phyloP scores from a whole-genome alignment of 108 stramenopile species.

The Skeletonema potamos region DNA sequence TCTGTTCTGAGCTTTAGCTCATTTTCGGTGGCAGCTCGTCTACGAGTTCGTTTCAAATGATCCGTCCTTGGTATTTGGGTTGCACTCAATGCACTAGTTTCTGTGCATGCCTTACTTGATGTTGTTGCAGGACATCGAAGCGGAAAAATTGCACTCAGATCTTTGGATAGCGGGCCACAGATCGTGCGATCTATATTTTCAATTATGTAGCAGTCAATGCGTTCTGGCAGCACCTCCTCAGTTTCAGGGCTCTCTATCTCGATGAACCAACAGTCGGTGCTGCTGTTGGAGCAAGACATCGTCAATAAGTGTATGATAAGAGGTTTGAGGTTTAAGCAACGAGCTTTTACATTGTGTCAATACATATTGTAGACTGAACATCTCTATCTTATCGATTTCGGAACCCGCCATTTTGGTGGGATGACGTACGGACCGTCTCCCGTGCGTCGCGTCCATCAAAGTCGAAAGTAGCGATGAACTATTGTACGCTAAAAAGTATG shows the following conservation, averaged over 20 bases:
- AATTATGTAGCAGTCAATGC: slow-evolving; percentile 31
- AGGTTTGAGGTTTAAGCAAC: no score
- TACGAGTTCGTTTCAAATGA: slow-evolving; percentile 28
- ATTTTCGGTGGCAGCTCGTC: slow-evolving; percentile 18
- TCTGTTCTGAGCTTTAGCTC: background rate
- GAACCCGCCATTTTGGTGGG: background rate
- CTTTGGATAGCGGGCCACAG: slow-evolving; percentile 23
- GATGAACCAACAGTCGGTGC: slow-evolving; percentile 10
- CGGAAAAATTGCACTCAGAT: slow-evolving; percentile 30
- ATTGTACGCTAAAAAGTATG: no score
- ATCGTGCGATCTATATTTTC: slow-evolving; percentile 19
- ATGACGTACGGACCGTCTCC: background rate
- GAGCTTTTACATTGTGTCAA: no score
- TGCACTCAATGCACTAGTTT: background rate
- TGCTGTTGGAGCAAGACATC: background rate
- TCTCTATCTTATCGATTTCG: no score
- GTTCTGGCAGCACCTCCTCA: slow-evolving; percentile 13
- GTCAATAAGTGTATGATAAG: no score
- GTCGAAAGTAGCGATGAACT: no score
- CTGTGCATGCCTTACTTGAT: background rate
- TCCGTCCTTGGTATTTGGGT: slow-evolving; percentile 13
- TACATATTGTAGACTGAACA: no score
- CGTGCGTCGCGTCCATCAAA: no score
- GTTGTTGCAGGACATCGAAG: slow-evolving; percentile 8
- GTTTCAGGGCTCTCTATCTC: slow-evolving; percentile 17